Evolutionary conservation across 169 alveolate species (phyloP), one percentile per base, ranked within the genome.

Genomic region (Cryptosporidium tyzzeri): DNA sequence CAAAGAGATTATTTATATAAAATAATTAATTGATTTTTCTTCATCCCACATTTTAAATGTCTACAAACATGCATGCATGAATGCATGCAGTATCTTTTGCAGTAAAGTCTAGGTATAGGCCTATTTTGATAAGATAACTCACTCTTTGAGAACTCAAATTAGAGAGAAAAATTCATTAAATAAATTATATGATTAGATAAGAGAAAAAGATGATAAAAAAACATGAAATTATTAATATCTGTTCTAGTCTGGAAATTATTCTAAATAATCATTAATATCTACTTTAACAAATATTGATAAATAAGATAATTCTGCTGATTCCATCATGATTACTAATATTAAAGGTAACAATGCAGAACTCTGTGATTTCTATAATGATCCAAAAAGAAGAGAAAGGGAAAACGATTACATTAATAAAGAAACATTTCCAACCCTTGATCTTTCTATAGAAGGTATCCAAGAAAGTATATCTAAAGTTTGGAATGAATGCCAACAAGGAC

Each of bases 391-490:
- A 41, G 84, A 69, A 23, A 69, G n/a, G 23, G 62, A 69, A 45
- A 14, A 69, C 44, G 62, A 45, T 12, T 73, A 73, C 9, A 51
- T 73, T 35, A 73, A 73, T 44, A 73, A 58, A 37, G 71, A 73
- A 33, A 59, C 41, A 58, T 73, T 73, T 33, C 86, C 86, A 51
- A 73, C 86, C 3, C 51, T 73, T 29, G 86, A 73, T 31, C 68
- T 73, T 33, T 73, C 86, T 5, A 73, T 73, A n/a, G 86, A 73
- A n/a, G 86, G 86, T 51, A 53, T 73, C 33, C 67, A 73, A 16
- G 86, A 73, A 73, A 53, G 71, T 41, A 73, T 73, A 2, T 9
- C 26, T 12, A 73, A 73, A 33, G 71, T 73, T 14, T 26, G 68
- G 45, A 2, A 33, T 1, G 86, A 73, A 35, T 73, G 86, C 29